Evolutionary conservation across 495 filamentous ascomycete genomes (phyloP), one percentile per base, ranked within the genome.

Genomic region (Annulohypoxylon nitens): DNA sequence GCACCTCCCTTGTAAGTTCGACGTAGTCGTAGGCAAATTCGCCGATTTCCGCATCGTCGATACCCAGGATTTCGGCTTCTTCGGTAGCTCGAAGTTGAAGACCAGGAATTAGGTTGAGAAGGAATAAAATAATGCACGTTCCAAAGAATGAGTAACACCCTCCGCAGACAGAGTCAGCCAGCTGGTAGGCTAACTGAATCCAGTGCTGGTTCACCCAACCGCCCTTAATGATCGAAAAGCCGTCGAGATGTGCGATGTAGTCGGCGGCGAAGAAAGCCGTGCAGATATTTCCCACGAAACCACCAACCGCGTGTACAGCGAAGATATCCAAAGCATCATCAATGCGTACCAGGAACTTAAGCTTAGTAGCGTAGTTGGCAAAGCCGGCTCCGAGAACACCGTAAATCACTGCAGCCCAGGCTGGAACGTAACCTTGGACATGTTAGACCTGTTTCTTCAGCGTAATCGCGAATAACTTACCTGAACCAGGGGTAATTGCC

Each of bases 21-120:
- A 98, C 95, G 74, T 97, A 98, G 80, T 98, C 96, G 79, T 99
- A 99, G 43, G 96, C 96, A 81, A 97, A 98, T 84, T 98, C 95
- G 79, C 95, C 95, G 78, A 98, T 95, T 83, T 98, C 94, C 33
- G 93, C 90, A 78, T 98, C 95, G 78, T 98, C 95, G 68, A 97
- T 95, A 73, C 95, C 95, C 61, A 95, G 84, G 41, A 97, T 90
- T 81, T 98, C 95, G 36, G 93, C 91, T 67, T 97, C 93, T 78
- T 97, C 93, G 16, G 83, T 84, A 0, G 91, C 91, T 50, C 95
- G 93, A 57, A 98, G 90, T 69, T 87, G 88, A 16, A 97, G 85
- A 11, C 93, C 93, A 2, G 95, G 94, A 43, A 97, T 89, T 64
- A 95, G 85, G 79, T 97, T 97, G 82, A 97, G 90, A 68, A 97